Evolutionary conservation across 768 basidiomycete genomes (phyloP), one percentile per base, ranked within the genome.

Genomic region (Rubroboletus pulcherrimus): DNA sequence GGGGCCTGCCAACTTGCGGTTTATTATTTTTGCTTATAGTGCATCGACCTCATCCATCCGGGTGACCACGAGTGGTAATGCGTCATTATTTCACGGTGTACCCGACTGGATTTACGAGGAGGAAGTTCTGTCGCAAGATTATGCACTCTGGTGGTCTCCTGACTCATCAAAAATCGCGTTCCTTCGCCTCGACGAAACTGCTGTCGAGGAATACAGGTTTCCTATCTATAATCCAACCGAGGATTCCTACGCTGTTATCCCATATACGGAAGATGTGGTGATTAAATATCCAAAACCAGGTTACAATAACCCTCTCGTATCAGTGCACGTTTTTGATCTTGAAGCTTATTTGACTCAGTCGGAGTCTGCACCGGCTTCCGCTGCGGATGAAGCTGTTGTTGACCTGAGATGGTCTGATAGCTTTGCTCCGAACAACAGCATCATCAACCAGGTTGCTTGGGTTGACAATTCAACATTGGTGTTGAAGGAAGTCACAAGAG

Each of bases 31-130:
- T 9, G 49, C 31, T n/a, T 49, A 30, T 30, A 78, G 75, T 21
- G 62, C 72, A 8, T 69, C 73, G 3, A 66, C 77, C 2, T 61
- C 74, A 14, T 75, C 86, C 10, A 86, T 95, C 48, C 86, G 87
- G 10, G 78, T 98, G 10, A 99, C 96, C 2, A 74, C 77, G 1
- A 82, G 86, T 14, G 97, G 97, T 0, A 90, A 87, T 49, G 79
- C 83, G 0, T 87, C 89, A 0, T 77, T 95, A 15, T 97, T 98
- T 77, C 85, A 98, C 64, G 97, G 97, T 7, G 89, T 97, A 2
- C 91, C 93, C 0, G 93, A 97, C 68, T 98, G 97, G 96, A 96
- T 98, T 5, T 95, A 95, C 70, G 93, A 96, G 69, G 93, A 96
- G 67, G 93, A 97, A 68, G 84, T 98, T 24, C 89, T 93, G 62